Evolutionary conservation across 192 early-diverging fungal genomes (phyloP).

Genomic region (Linnemannia elongata): DNA sequence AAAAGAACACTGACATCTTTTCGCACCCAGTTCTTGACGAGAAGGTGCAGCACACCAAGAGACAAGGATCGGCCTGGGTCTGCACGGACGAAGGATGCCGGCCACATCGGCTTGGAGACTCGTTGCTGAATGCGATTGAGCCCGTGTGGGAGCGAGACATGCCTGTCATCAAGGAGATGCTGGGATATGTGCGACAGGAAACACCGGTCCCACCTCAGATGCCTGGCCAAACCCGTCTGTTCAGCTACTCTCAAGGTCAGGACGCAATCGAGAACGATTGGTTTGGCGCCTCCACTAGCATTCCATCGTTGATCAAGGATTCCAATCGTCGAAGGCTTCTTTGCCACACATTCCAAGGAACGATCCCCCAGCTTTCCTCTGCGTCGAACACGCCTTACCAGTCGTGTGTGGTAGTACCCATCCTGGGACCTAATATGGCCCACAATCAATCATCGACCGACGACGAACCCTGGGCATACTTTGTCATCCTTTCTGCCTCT

Average conservation of each 20-base stretch:
- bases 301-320: slow-evolving; percentile 10
- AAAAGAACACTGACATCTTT: slow-evolving; percentile 19
- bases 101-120: slow-evolving; percentile 43
- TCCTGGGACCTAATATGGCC: slow-evolving; percentile 30
- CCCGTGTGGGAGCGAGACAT: slow-evolving; percentile 43
- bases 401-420: slow-evolving; percentile 38
- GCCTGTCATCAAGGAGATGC: slow-evolving; percentile 46
- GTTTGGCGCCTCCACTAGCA: slow-evolving; percentile 19
- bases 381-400: slow-evolving; percentile 31
- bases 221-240: slow-evolving; percentile 17
- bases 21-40: slow-evolving; percentile 35
- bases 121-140: slow-evolving; percentile 35
- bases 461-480: slow-evolving; percentile 50
- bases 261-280: slow-evolving; percentile 41
- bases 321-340: slow-evolving; percentile 16
- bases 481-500: slow-evolving; percentile 44
- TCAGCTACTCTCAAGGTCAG: slow-evolving; percentile 18
- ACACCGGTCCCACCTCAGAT: not conserved
- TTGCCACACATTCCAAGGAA: slow-evolving; percentile 53
- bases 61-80: slow-evolving; percentile 42
- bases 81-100: slow-evolving; percentile 53
- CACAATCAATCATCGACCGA: slow-evolving; percentile 1
- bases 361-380: slow-evolving; percentile 13
- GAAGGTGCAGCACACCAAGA: slow-evolving; percentile 27
- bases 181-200: slow-evolving; percentile 48